Evolutionary conservation across 257 asterid genomes (phyloP), one percentile per base, ranked within the genome.

Genomic region (Knoxia roxburghii): DNA sequence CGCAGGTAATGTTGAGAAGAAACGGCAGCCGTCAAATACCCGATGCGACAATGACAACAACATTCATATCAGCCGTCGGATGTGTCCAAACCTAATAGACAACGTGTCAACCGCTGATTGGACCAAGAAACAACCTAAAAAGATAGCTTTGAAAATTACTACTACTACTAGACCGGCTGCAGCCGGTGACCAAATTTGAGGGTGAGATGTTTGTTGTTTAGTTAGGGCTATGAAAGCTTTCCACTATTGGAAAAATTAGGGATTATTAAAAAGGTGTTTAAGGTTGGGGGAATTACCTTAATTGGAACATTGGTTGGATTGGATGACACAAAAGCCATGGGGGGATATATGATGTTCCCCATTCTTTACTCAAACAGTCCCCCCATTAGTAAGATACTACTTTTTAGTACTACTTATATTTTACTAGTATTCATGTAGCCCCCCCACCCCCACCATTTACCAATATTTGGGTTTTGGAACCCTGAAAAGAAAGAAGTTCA

Each of bases 261-360:
- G 27, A 15, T 3, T 37, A 70, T 67, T 61, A 33, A 65, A 76
- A 71, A 43, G 65, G 57, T 24, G 62, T 64, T 71, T 54, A 71
- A 65, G 83, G 62, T 72, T 76, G 41, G 65, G 60, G 35, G 64
- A 37, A 23, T 82, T 81, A 51, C 82, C 82, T 23, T 57, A 68
- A 59, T 43, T 32, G 78, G 78, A 60, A 45, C 29, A 43, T 4
- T 10, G 12, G 10, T 12, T 43, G 15, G 6, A 12, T 6, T 6
- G 15, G 15, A 4, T 3, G 48, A 43, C 2, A 1, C 57, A 60
- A 60, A 5, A 54, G n/a, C n/a, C n/a, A 13, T 20, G 29, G n/a
- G 41, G 41, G 41, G 41, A 37, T 3, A 2, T 35, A 61, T 37
- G 75, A 50, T 57, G 32, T 62, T 62, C n/a, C 49, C 50, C 65